Percentiles rank a stretch among this genome's conserved stretches.
Evolutionary conservation across 2,329 filamentous ascomycete species (phyloP).

Genomic region (Ophiostoma sp.): DNA sequence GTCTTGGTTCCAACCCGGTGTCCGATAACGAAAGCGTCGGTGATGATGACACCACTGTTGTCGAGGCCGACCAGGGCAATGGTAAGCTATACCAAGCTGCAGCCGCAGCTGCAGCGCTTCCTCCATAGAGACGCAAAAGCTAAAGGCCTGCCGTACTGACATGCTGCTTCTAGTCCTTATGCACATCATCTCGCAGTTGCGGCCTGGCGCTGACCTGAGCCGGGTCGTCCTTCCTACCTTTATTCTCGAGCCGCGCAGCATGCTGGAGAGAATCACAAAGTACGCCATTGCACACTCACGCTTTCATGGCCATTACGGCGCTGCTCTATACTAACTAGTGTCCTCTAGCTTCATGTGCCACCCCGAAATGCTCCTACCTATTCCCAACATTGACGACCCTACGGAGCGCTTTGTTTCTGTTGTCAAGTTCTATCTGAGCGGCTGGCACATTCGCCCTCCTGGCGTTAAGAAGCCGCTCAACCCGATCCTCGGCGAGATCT

Average conservation of each 20-base stretch:
- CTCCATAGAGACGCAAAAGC: not conserved
- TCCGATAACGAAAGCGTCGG: constrained; percentile 52
- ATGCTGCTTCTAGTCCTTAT: constrained; percentile 63
- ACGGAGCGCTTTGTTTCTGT: constrained; percentile 86
- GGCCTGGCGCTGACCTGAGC: constrained; percentile 90
- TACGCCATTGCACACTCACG: constrained; percentile 41
- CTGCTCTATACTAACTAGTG: not conserved
- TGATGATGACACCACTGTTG: constrained; percentile 71
- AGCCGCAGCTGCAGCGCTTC: not conserved
- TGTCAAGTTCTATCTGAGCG: constrained; percentile 95
- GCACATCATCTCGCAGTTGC: constrained; percentile 95
- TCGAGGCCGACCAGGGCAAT: constrained; percentile 92
- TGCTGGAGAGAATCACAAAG: constrained; percentile 99
- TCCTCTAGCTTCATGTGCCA: constrained; percentile 90
- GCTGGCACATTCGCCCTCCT: constrained; percentile 98
- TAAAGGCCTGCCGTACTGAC: not conserved
- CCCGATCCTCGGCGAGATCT: constrained; percentile 90
- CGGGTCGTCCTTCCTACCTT: constrained; percentile 94
- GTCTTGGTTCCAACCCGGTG: constrained; percentile 33
- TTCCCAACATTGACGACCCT: constrained; percentile 83
- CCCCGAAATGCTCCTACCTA: constrained; percentile 86
- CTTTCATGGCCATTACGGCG: not conserved
- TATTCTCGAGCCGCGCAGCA: constrained; percentile 93
- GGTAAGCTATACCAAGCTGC: constrained; percentile 53
- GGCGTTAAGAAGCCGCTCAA: constrained; percentile 98